Evolutionary conservation across 371 early-diverging fungal genomes (phyloP).

Genomic region (Cladochytrium tenue): DNA sequence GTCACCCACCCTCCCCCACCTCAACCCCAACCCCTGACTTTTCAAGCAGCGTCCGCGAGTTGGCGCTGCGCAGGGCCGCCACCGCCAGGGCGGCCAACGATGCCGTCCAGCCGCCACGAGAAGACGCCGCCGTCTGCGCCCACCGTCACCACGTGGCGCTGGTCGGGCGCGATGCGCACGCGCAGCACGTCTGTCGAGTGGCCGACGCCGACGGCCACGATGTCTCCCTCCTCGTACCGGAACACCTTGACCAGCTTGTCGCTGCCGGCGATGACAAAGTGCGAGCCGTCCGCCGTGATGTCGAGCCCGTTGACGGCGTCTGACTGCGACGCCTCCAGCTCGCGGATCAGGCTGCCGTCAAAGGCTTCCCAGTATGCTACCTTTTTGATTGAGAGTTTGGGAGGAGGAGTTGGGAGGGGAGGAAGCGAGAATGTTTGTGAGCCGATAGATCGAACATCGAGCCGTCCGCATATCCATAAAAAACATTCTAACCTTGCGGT

Average conservation of each 20-base stretch:
- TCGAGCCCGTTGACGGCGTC: slow-evolving; percentile 60
- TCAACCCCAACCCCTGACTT: no score
- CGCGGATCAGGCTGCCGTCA: slow-evolving; percentile 58
- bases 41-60: no score
- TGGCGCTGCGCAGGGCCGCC: no score
- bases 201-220: slow-evolving; percentile 52
- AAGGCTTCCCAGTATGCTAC: slow-evolving; percentile 64
- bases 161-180: slow-evolving; percentile 51
- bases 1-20: no score
- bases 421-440: no score
- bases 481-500: slow-evolving; percentile 43
- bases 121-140: slow-evolving; percentile 53
- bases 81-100: slow-evolving; percentile 16
- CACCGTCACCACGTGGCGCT: slow-evolving; percentile 45
- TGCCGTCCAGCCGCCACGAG: no score
- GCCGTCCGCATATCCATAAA: background rate
- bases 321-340: slow-evolving; percentile 52
- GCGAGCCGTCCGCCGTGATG: slow-evolving; percentile 46
- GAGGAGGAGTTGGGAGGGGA: no score
- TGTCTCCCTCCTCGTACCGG: slow-evolving; percentile 59
- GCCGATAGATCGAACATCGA: no score
- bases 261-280: slow-evolving; percentile 59
- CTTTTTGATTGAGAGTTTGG: no score
- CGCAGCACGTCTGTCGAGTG: slow-evolving; percentile 57
- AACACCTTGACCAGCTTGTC: slow-evolving; percentile 62